Evolutionary conservation across 106 monocot species (phyloP).

Genomic region (Acorus gramineus): DNA sequence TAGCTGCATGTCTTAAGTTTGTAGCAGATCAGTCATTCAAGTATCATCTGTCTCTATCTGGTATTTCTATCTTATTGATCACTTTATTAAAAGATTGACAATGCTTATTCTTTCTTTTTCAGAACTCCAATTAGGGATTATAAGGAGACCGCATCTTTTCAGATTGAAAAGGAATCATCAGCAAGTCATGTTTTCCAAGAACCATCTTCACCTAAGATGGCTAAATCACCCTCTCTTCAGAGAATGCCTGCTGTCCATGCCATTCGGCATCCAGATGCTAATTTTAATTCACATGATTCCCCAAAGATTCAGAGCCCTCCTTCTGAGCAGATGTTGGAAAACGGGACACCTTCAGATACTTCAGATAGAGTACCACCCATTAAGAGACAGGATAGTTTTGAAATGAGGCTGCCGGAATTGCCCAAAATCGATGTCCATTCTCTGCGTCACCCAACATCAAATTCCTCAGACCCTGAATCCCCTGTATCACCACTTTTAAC

Average conservation of each 20-base stretch:
- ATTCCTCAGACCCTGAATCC: constrained; percentile 83
- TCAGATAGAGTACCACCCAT: constrained; percentile 66
- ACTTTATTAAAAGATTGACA: neutral
- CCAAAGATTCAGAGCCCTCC: constrained; percentile 63
- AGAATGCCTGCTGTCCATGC: constrained; percentile 50
- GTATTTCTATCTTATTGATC: constrained; percentile 1
- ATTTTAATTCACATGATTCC: constrained; percentile 59
- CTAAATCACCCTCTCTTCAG: constrained; percentile 87
- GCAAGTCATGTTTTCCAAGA: constrained; percentile 52
- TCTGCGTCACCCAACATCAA: constrained; percentile 54
- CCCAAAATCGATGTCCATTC: constrained; percentile 86
- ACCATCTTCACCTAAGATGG: constrained; percentile 79
- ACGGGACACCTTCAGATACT: constrained; percentile 32
- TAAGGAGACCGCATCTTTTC: constrained; percentile 40
- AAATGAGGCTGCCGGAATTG: constrained; percentile 76
- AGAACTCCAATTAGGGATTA: constrained; percentile 77
- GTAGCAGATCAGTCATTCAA: too few relatives aligned
- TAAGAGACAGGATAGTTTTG: constrained; percentile 93
- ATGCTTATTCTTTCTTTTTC: neutral
- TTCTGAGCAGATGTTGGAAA: constrained; percentile 62
- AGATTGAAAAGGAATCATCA: constrained; percentile 65
- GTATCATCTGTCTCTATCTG: too few relatives aligned
- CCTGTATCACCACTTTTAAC: constrained; percentile 89
- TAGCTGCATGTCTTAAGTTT: neutral
- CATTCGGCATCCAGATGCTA: constrained; percentile 40